A percentile compares a stretch with the other conserved stretches of the same genome.
These are phyloP conservation scores for Athelia sp. DNA, from an alignment of 1,284 basidiomycete genomes.

Conservation along the genomic window DNA sequence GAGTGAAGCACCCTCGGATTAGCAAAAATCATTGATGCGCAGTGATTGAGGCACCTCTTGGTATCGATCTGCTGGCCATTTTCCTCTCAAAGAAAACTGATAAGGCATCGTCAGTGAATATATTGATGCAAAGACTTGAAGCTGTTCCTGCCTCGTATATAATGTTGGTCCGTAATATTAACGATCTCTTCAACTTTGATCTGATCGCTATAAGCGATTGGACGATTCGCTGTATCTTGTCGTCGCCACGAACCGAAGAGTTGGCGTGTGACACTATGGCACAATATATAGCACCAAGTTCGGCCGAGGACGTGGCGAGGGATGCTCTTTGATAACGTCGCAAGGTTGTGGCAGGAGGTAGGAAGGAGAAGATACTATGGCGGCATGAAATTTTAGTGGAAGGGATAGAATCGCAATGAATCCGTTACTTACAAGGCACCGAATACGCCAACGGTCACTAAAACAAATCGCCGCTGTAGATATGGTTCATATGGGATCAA, in stretches of 20 bases:
- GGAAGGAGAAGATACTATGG: slow-evolving; percentile 56
- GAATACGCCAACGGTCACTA: slow-evolving; percentile 56
- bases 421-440: slow-evolving; percentile 51
- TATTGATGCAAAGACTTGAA: background rate
- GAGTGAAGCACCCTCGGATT: slow-evolving; percentile 2
- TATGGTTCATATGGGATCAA: background rate
- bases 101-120: background rate
- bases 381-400: background rate
- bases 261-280: slow-evolving; percentile 63
- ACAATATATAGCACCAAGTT: slow-evolving; percentile 64
- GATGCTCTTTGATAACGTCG: slow-evolving; percentile 61
- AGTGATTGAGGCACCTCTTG: slow-evolving; percentile 47
- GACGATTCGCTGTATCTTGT: slow-evolving; percentile 47
- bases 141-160: slow-evolving; percentile 74
- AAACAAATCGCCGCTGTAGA: slow-evolving; percentile 52
- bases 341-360: slow-evolving; percentile 69
- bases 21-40: background rate
- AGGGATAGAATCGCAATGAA: background rate
- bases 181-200: slow-evolving; percentile 56
- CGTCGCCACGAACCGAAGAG: slow-evolving; percentile 30
- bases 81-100: slow-evolving; percentile 63
- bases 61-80: slow-evolving; percentile 68
- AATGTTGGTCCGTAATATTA: slow-evolving; percentile 51
- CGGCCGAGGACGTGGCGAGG: slow-evolving; percentile 55
- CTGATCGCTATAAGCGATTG: slow-evolving; percentile 58